Base-by-base conservation (phyloP, 2,329 filamentous ascomycete genomes). In the Scedosporium dehoogii region DNA sequence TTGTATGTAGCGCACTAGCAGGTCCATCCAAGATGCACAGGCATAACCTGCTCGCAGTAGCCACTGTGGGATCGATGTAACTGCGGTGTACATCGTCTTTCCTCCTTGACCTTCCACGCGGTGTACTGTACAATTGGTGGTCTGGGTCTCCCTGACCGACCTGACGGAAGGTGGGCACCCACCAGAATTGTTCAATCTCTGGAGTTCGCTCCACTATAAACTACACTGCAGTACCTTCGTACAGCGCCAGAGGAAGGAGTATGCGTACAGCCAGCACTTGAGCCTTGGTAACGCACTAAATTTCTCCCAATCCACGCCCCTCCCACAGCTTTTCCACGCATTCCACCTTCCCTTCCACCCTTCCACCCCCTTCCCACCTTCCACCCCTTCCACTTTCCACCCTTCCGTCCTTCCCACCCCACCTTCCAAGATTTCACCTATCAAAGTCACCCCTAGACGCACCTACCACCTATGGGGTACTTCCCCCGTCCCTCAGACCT, bases 231-330 rank as follows among this genome's bases (percentile, higher is more conserved):
- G 33, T 38, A 38, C 33, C 33, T 38, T 38, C 33, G 33, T 14
- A 38, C 10, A 38, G 33, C 14, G 14, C 33, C 33, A 38, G 33
- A 38, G 33, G 33, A 2, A 38, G 33, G 33, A 38, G 6, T 2
- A 9, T n/a, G n/a, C n/a, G n/a, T n/a, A n/a, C n/a, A n/a, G n/a
- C n/a, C 27, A 33, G 29, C 29, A 33, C 29, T 33, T 33, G 33
- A 38, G 33, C 33, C 33, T 38, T 38, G n/a, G 44, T 18, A 23
- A 23, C 21, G 21, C 51, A 18, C 51, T 55, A 27, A 27, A 55
- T 55, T 55, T 55, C 51, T 55, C 51, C 51, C 51, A 55, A 55
- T 55, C 18, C 51, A 55, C 51, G 51, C 51, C 51, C 51, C 51
- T 27, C 16, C 44, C 18, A 16, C n/a, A 33, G 7, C 29, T 33